Evolutionary conservation across 2,329 filamentous ascomycete genomes (phyloP), one percentile per base, ranked within the genome.

Genomic region (Fragosphaeria purpurea): DNA sequence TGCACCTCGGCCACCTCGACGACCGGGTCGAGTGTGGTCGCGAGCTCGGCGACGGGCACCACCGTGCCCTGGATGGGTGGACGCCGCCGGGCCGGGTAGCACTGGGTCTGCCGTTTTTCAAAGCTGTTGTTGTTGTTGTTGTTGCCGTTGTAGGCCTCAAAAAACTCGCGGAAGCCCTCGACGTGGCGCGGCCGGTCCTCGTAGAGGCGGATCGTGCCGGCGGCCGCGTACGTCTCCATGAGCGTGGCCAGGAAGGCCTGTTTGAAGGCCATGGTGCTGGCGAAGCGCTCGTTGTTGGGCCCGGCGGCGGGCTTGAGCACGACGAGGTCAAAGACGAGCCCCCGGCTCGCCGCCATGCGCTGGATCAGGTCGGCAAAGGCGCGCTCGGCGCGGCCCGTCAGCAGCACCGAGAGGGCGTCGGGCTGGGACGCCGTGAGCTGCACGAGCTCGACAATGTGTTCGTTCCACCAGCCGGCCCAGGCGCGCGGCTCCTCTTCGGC

Each of bases 381-480:
- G 9, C 73, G 71, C 67, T 96, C 89, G 37, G 82, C 80, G 41
- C 93, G 81, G 32, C 93, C 93, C 1, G 93, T 98, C 55, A 98
- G 74, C 9, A 97, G 77, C 42, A 98, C 83, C 47, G 81, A 88
- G 39, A 97, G 71, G 0, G 86, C 86, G 62, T 94, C 88, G 56
- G 88, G 85, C 63, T 96, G 88, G 62, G 85, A 70, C 73, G 86
- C 86, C 64, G 85, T 90, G 50, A 96, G 72, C 60, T 78, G 75
- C 41, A 94, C 88, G 34, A 97, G 77, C 59, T 89, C 79, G 50
- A 81, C 83, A 53, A 98, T 83, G 59, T 85, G 82, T 63, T 97
- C 91, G 62, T 97, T 97, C 93, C 93, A 98, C 86, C 88, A 96
- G 38, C 89, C 89, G 51, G 86, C 73, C 91, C 91, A 98, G 8